Conservation (phyloP, 768 basidiomycete species). For the Calvatia gigantea region DNA sequence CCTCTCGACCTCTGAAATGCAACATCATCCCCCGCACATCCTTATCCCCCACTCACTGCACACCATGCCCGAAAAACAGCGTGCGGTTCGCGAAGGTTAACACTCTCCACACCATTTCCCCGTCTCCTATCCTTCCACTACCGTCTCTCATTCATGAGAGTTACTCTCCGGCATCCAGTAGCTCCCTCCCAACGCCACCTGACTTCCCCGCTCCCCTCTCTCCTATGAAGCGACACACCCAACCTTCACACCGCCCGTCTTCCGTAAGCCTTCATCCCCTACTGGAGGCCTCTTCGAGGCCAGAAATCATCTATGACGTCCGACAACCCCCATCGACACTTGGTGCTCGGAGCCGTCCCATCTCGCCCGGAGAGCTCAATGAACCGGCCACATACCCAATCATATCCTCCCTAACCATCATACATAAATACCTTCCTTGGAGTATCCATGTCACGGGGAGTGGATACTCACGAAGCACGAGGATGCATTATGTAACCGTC, state of each 20-base stretch:
- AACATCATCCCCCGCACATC: too few relatives aligned
- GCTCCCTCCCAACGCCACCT: conserved; percentile 6
- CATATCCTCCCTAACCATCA: conserved; percentile 1
- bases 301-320: conserved; percentile 5
- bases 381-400: conserved; percentile 3
- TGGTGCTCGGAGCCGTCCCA: neutral
- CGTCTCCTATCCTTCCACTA: neutral
- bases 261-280: conserved; percentile 1
- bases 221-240: neutral
- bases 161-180: conserved; percentile 5
- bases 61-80: conserved; percentile 5
- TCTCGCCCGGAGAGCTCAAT: neutral
- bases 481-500: conserved; percentile 6
- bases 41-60: neutral
- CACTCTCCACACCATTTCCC: conserved; percentile 1
- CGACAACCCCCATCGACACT: neutral
- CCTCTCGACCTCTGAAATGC: too few relatives aligned
- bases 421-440: conserved; percentile 7
- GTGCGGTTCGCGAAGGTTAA: conserved; percentile 4
- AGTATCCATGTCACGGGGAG: neutral
- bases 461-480: conserved; percentile 4
- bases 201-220: neutral
- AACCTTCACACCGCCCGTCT: neutral
- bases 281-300: neutral
- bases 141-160: neutral